Percentiles rank a stretch among this genome's conserved stretches.
These are phyloP conservation scores for Backusella sp. DNA, from an alignment of 192 early-diverging fungal genomes.

Conservation along the genomic window DNA sequence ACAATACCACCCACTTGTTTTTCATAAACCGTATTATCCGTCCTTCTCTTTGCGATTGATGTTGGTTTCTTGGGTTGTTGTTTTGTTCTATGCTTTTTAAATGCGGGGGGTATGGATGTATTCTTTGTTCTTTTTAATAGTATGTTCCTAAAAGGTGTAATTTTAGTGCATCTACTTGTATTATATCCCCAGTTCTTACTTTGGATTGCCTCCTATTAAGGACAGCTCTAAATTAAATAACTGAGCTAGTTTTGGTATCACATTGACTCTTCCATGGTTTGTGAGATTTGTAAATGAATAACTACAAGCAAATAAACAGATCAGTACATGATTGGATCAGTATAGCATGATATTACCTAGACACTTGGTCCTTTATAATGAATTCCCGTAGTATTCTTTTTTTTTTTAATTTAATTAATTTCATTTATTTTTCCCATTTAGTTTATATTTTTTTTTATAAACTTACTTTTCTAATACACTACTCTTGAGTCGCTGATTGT, in stretches of 20 bases:
- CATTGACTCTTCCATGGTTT: not conserved
- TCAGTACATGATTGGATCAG: not conserved
- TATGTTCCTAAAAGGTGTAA: not conserved
- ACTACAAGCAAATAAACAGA: not conserved
- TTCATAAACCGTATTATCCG: not conserved
- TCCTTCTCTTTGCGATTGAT: not conserved
- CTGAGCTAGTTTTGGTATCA: slow-evolving; percentile 9
- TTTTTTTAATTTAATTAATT: not conserved
- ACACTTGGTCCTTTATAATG: not conserved
- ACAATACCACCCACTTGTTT: slow-evolving; percentile 30
- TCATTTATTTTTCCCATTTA: not conserved
- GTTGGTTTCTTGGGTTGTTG: not conserved
- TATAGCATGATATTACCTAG: not conserved
- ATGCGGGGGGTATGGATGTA: not conserved
- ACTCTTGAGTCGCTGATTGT: not conserved
- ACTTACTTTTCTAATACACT: slow-evolving; percentile 9
- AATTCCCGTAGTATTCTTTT: slow-evolving; percentile 6
- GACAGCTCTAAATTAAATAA: slow-evolving; percentile 5
- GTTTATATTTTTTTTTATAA: not conserved
- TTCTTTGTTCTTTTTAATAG: not conserved
- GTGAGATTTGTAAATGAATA: slow-evolving; percentile 7
- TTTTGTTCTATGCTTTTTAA: not conserved
- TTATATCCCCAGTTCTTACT: not conserved
- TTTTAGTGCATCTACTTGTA: too few relatives aligned
- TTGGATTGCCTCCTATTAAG: slow-evolving; percentile 2